Conservation (phyloP, 1,284 basidiomycete species). For the Moniliella sp. region DNA sequence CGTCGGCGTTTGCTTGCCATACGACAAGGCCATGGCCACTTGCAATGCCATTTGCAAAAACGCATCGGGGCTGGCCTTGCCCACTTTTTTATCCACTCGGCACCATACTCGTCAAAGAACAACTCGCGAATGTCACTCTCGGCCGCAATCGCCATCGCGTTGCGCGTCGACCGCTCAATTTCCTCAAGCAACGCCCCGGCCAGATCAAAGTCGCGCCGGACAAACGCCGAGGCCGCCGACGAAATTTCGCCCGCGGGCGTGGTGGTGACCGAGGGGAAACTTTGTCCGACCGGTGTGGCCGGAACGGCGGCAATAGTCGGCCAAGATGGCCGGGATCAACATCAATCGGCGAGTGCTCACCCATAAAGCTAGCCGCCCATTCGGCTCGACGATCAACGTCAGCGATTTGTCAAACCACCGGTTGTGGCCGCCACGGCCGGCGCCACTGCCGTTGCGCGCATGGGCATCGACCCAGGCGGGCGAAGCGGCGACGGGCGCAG, state of each 20-base stretch:
- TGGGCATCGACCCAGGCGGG: conserved; percentile 52
- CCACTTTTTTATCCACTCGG: conserved; percentile 69
- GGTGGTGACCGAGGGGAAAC: conserved; percentile 8
- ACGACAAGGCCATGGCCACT: conserved; percentile 66
- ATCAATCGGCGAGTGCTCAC: conserved; percentile 80
- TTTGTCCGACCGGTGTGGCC: conserved; percentile 9
- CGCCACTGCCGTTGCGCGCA: conserved; percentile 52
- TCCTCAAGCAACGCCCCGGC: conserved; percentile 38
- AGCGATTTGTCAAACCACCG: conserved; percentile 83
- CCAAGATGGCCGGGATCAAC: conserved; percentile 75
- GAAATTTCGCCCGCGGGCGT: conserved; percentile 1
- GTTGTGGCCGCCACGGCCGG: conserved; percentile 52
- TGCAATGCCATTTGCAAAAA: conserved; percentile 83
- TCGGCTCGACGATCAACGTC: conserved; percentile 61
- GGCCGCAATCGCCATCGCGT: conserved; percentile 39
- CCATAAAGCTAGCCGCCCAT: conserved; percentile 66
- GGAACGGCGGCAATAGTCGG: conserved; percentile 53
- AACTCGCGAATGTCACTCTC: conserved; percentile 67
- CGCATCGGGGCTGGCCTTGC: conserved; percentile 67
- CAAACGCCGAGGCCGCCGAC: conserved; percentile 38
- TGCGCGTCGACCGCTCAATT: not conserved
- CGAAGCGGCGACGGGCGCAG: conserved; percentile 40
- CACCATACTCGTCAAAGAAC: conserved; percentile 66
- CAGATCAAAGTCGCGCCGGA: conserved; percentile 52
- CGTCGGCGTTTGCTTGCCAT: conserved; percentile 59